Percentiles rank a stretch among this genome's conserved stretches.
Evolutionary conservation across 331 rosid species (phyloP).

Genomic region (Malus hybrid): DNA sequence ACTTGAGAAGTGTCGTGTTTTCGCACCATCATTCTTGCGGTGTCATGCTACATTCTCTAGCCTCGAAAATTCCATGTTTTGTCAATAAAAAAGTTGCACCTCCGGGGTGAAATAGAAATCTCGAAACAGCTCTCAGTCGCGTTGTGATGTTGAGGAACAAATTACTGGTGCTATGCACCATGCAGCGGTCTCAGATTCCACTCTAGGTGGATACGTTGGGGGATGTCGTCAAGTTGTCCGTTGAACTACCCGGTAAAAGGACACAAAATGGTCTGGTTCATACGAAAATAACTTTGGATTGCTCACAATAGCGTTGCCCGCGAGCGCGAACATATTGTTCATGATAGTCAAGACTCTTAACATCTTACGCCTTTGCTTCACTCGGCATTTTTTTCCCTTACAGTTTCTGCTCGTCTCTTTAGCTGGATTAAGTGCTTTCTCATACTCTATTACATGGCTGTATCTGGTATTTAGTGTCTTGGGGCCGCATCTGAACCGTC

Average conservation of each 20-base stretch:
- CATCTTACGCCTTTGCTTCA: neutral
- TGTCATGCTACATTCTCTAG: neutral
- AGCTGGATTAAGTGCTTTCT: conserved; percentile 24
- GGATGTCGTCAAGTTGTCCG: neutral
- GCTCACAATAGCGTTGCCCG: neutral
- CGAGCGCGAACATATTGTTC: neutral
- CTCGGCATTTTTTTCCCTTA: neutral
- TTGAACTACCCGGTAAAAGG: neutral
- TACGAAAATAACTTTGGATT: neutral
- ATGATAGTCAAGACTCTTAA: neutral
- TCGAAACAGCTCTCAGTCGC: neutral
- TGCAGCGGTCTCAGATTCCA: neutral
- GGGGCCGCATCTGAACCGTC: neutral
- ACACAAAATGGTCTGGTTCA: neutral
- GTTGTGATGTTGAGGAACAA: neutral
- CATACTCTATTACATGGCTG: neutral
- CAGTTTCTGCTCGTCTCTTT: conserved; percentile 61
- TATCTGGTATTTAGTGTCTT: neutral
- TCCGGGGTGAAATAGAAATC: neutral
- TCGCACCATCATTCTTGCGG: neutral
- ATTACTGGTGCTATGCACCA: neutral
- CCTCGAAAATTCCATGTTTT: neutral
- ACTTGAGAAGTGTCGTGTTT: neutral
- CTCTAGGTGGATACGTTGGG: neutral
- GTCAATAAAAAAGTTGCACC: neutral